Percentiles rank a stretch among this genome's conserved stretches.
These are phyloP conservation scores for Forsythia suspensa DNA, from an alignment of 257 asterid genomes.

Conservation along the genomic window DNA sequence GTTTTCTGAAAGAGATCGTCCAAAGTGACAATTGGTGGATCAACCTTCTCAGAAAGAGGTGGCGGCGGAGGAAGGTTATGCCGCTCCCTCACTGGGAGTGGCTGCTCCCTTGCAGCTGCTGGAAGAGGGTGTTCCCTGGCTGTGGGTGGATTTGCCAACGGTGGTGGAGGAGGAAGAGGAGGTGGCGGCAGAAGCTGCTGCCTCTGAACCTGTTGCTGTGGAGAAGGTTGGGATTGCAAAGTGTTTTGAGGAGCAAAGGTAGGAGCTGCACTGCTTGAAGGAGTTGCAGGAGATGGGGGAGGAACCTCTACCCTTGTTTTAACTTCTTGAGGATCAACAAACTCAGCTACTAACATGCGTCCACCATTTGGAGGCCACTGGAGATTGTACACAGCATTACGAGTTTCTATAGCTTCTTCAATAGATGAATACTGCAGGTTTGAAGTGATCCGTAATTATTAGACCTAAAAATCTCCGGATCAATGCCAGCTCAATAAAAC, in stretches of 20 bases:
- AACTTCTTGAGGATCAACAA: conserved; percentile 79
- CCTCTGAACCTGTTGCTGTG: conserved; percentile 42
- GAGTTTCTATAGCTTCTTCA: conserved; percentile 81
- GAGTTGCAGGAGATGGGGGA: conserved; percentile 48
- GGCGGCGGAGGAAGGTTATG: conserved; percentile 77
- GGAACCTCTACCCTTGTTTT: conserved; percentile 63
- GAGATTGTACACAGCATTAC: conserved; percentile 83
- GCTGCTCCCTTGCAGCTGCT: conserved; percentile 45
- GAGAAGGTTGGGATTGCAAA: conserved; percentile 36
- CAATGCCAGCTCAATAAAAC: not conserved
- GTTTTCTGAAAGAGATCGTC: conserved; percentile 88
- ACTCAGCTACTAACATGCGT: conserved; percentile 65
- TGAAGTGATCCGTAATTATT: conserved; percentile 15
- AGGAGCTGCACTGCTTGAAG: conserved; percentile 31
- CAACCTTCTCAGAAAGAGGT: conserved; percentile 69
- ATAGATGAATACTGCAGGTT: conserved; percentile 72
- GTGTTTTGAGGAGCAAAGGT: not conserved
- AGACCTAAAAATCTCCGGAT: not conserved
- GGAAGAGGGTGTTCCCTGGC: conserved; percentile 41
- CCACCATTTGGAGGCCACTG: conserved; percentile 96
- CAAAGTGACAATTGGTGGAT: conserved; percentile 76
- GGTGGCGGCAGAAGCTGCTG: conserved; percentile 54
- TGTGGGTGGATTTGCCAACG: conserved; percentile 39
- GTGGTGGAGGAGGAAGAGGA: conserved; percentile 52
- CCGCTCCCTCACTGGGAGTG: conserved; percentile 55